Percentiles rank a stretch among this genome's conserved stretches.
Evolutionary conservation across 2,329 filamentous ascomycete species (phyloP).

Genomic region (Paraphaeosphaeria sporulosa): DNA sequence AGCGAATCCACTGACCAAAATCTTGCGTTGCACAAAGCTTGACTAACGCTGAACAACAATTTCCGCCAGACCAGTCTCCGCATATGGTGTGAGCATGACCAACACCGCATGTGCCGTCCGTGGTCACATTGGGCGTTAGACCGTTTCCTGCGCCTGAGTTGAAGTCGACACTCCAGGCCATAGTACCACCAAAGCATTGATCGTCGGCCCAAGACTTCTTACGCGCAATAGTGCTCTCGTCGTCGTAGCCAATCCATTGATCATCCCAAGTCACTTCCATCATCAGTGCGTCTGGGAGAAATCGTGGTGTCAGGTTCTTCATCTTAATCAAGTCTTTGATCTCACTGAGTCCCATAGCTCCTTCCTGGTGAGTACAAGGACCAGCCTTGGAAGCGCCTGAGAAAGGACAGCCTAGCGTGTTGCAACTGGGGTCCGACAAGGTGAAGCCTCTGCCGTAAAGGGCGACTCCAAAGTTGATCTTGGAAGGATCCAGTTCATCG

Average conservation of each 20-base stretch:
- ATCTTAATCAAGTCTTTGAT: constrained; percentile 42
- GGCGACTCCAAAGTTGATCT: constrained; percentile 55
- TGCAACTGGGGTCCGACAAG: constrained; percentile 22
- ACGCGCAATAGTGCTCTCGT: constrained; percentile 34
- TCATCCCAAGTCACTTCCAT: constrained; percentile 2
- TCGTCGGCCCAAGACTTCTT: constrained; percentile 27
- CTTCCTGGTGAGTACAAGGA: constrained; percentile 33
- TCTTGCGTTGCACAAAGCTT: too few relatives aligned
- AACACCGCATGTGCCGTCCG: constrained; percentile 59
- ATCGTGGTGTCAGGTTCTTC: constrained; percentile 6
- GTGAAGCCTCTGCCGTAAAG: constrained; percentile 55
- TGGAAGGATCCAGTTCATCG: constrained; percentile 49
- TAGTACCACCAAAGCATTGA: constrained; percentile 34
- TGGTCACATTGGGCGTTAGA: constrained; percentile 38
- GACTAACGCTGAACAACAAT: constrained; percentile 60
- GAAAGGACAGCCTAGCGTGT: constrained; percentile 16
- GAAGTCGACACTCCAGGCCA: constrained; percentile 33
- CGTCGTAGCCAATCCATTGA: constrained; percentile 52
- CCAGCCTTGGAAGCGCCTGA: constrained; percentile 19
- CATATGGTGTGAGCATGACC: constrained; percentile 55
- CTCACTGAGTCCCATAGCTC: constrained; percentile 44
- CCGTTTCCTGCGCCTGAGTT: constrained; percentile 19
- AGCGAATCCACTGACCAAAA: neutral
- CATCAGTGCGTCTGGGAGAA: constrained; percentile 2
- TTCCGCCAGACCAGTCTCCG: constrained; percentile 56